A percentile compares a stretch with the other conserved stretches of the same genome.
Evolutionary conservation across 768 basidiomycete genomes (phyloP).

Genomic region (Sporobolomyces pararoseus): DNA sequence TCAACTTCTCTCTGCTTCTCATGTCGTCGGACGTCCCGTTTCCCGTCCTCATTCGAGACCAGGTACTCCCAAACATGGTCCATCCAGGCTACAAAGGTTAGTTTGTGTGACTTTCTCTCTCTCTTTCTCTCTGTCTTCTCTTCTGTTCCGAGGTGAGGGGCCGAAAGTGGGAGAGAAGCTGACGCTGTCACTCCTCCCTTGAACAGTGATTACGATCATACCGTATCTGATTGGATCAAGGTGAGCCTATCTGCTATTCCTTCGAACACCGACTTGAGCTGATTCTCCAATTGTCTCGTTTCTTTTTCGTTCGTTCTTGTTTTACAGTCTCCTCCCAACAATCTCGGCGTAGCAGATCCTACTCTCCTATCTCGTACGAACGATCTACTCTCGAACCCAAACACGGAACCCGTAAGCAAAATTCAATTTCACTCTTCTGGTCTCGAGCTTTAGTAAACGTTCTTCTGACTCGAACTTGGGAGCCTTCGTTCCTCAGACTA

Average conservation of each 20-base stretch:
- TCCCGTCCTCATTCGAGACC: constrained; percentile 14
- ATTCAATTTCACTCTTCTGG: neutral
- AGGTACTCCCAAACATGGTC: constrained; percentile 1
- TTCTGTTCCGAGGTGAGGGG: neutral
- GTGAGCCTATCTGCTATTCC: neutral
- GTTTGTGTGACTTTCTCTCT: neutral
- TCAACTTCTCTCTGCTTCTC: neutral
- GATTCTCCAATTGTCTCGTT: neutral
- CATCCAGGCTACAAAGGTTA: constrained; percentile 14
- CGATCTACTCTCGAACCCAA: constrained; percentile 9
- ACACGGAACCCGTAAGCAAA: constrained; percentile 5
- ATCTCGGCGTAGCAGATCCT: neutral
- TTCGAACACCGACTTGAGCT: neutral
- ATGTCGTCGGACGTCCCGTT: neutral
- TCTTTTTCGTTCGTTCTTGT: too few species aligned
- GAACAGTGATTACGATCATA: neutral
- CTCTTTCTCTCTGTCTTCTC: too few species aligned
- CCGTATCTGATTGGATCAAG: constrained; percentile 8
- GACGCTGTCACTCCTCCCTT: too few species aligned
- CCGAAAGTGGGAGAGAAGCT: neutral
- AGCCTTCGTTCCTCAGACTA: neutral
- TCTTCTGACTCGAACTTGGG: neutral
- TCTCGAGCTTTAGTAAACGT: neutral
- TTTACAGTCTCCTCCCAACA: constrained; percentile 3
- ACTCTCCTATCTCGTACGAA: neutral